Base-by-base conservation (phyloP, 306 rosid species). In the Lathyrus sativus region DNA sequence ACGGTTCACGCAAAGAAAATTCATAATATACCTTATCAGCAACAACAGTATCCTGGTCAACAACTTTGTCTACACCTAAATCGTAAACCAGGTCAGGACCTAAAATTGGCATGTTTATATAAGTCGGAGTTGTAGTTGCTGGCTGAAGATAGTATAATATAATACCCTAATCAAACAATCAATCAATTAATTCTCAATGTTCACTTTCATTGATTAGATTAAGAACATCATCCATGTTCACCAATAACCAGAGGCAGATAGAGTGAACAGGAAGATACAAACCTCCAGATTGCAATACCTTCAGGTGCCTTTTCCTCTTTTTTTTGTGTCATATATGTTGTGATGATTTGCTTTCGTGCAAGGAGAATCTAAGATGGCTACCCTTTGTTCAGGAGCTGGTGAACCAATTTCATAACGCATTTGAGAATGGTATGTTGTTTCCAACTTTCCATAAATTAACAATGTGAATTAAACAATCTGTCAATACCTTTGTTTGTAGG, bases 201-300 rank as follows among this genome's bases (percentile, higher is more conserved):
- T 62, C 15, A 3, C 60, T 33, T 51, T 54, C 54, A 35, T 39
- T 50, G 66, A 63, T 7, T 10, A 31, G 62, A 13, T 18, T 19
- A 71, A 70, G 66, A 50, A n/a, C 54, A 7, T 33, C 43, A 59
- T 44, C 37, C 51, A 85, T 92, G 96, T 87, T 92, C 70, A 92
- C 95, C 72, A 92, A 87, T 66, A 90, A 87, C 39, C 85, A 57
- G 74, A 82, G 95, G 74, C 98, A 84, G 71, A 85, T 69, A 57
- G 89, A 85, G 69, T 81, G 96, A 73, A 92, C 89, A 0, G 96
- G 98, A 74, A 89, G 67, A 81, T 84, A 78, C 37, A 95, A 78
- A 85, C 95, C 74, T 78, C 92, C 28, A 89, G 96, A 78, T 82
- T 85, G 68, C 87, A 86, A 69, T 89, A 85, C 74, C 92, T 92